phyloP scores from a whole-genome alignment of 2,329 filamentous ascomycete genomes.

The Orbilia quercus region DNA sequence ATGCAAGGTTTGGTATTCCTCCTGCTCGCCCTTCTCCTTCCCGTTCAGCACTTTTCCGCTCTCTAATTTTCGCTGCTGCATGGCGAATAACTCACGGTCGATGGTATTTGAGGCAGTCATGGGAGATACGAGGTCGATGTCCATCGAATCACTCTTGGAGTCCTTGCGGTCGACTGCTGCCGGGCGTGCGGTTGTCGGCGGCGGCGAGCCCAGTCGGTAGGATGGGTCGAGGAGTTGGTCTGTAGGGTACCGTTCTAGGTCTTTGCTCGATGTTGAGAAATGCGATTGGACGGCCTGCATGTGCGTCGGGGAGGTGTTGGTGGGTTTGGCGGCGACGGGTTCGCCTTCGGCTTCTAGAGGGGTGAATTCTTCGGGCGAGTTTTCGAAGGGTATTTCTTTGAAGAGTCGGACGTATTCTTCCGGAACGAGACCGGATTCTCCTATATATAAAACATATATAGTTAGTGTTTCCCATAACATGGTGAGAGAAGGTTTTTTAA shows the following conservation, averaged over 20 bases:
- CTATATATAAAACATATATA: conserved; percentile 46
- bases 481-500: background rate
- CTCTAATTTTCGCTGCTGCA: conserved; percentile 54
- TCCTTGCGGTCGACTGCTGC: conserved; percentile 29
- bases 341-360: conserved; percentile 58
- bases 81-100: conserved; percentile 46
- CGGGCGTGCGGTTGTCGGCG: conserved; percentile 32
- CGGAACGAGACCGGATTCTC: conserved; percentile 90
- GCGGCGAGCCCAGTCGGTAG: conserved; percentile 49
- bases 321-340: conserved; percentile 49
- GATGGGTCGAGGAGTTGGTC: conserved; percentile 50
- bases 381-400: conserved; percentile 71
- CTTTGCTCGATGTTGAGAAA: conserved; percentile 68
- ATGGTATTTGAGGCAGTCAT: conserved; percentile 29
- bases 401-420: conserved; percentile 95
- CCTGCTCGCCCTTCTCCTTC: conserved; percentile 52
- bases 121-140: conserved; percentile 36
- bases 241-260: conserved; percentile 65
- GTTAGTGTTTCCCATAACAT: background rate
- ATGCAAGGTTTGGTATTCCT: conserved; percentile 55
- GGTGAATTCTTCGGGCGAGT: conserved; percentile 41
- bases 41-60: conserved; percentile 52
- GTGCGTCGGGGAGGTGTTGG: conserved; percentile 61
- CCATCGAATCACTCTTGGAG: conserved; percentile 51
- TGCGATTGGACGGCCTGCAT: conserved; percentile 66